phyloP scores from a whole-genome alignment of 495 filamentous ascomycete species.

The Annulohypoxylon nitens region DNA sequence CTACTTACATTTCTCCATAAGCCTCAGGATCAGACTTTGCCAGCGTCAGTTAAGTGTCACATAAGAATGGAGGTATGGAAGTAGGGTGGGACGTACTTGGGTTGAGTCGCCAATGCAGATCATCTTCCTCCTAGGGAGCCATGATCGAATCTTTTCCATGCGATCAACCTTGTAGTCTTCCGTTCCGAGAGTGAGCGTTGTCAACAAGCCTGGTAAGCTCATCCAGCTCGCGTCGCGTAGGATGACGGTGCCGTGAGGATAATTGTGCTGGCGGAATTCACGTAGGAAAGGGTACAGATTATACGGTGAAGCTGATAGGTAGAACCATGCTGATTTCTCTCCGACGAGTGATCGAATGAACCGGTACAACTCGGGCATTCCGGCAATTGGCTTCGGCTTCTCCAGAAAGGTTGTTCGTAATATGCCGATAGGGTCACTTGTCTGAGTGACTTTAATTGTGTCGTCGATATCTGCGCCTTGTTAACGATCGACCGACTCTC shows the following conservation, averaged over 20 bases:
- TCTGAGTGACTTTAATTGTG: conserved; percentile 92
- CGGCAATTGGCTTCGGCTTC: conserved; percentile 74
- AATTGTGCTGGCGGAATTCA: conserved; percentile 75
- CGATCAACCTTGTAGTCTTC: conserved; percentile 88
- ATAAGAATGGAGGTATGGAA: no score
- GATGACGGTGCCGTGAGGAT: conserved; percentile 81
- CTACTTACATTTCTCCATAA: conserved; percentile 78
- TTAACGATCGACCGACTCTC: conserved; percentile 26
- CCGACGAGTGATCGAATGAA: conserved; percentile 69
- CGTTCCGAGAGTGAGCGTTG: conserved; percentile 82
- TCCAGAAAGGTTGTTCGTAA: conserved; percentile 86
- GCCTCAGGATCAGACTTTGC: conserved; percentile 81
- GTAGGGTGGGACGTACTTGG: conserved; percentile 57
- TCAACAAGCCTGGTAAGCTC: conserved; percentile 83
- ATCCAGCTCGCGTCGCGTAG: conserved; percentile 90
- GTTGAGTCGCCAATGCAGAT: conserved; percentile 91
- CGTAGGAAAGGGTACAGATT: conserved; percentile 93
- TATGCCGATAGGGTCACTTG: conserved; percentile 81
- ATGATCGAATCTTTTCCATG: conserved; percentile 78
- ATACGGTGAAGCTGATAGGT: conserved; percentile 94
- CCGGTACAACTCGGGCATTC: conserved; percentile 87
- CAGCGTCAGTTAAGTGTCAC: no score
- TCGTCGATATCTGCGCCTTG: conserved; percentile 82
- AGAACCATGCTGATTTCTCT: conserved; percentile 81
- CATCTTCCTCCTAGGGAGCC: conserved; percentile 83